Evolutionary conservation across 106 monocot species (phyloP), one percentile per base, ranked within the genome.

Genomic region (Dendrobium catenatum): DNA sequence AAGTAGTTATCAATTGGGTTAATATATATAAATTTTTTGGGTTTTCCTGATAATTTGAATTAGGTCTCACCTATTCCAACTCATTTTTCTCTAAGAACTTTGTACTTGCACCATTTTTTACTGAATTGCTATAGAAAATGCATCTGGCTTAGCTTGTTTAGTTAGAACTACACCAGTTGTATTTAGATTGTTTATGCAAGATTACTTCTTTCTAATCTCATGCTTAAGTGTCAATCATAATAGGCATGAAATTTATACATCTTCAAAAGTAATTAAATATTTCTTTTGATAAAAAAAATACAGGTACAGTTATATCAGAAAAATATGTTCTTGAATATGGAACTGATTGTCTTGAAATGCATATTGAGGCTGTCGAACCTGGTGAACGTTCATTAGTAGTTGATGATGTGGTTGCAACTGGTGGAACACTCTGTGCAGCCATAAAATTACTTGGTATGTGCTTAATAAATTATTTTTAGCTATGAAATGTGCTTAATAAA

Each of bases 321-420:
- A 49, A 78, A 27, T 83, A 83, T 43, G 79, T 79, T 72, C 55
- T 83, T 29, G 83, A 83, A 40, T 83, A 83, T 83, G 83, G 83
- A 72, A 78, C 72, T 22, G 83, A 83, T 68, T 79, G 83, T 26
- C 78, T 83, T 55, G 83, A 83, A 55, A 83, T 83, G 78, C 78
- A 83, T 43, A 47, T 79, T 73, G 83, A 72, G 55, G 83, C 83
- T 79, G 83, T 83, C 48, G 43, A 83, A 78, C 77, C 83, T 70
- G 83, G 83, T 2, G 83, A 83, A 26, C 78, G 47, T 79, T 78
- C 72, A 59, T 43, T 83, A 72, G 70, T 83, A 9, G 83, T 83
- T 73, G 83, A 83, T 79, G 83, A 83, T 83, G 58, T 83, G 72
- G n/a, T 83, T 70, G 83, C 83, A 54, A 83, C 83, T 29, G 83